These are phyloP conservation scores for Mycena sanguinolenta DNA, from an alignment of 768 basidiomycete genomes.

Conservation along the genomic window DNA sequence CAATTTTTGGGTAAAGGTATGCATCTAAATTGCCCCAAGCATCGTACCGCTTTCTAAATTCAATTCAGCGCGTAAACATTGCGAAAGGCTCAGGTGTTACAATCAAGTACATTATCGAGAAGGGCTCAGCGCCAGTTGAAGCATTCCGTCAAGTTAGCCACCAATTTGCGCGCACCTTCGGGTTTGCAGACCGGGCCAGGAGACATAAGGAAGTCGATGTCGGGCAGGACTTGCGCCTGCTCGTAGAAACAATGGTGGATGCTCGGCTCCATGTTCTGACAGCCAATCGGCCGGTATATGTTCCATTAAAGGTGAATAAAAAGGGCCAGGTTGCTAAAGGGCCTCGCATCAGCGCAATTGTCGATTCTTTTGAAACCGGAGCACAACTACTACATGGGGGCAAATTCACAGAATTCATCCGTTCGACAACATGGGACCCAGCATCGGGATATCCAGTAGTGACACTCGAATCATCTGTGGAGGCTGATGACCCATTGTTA, in stretches of 20 bases:
- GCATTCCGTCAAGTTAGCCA: conserved; percentile 21
- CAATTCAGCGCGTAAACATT: conserved; percentile 10
- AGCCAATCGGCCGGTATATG: too few species aligned
- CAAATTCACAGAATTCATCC: conserved; percentile 42
- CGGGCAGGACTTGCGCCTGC: conserved; percentile 33
- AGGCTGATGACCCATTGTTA: background rate
- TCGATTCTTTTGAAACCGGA: conserved; percentile 37
- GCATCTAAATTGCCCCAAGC: background rate
- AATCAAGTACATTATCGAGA: conserved; percentile 17
- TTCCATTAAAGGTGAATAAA: conserved; percentile 1
- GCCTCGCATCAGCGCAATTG: conserved; percentile 28
- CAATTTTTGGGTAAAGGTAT: conserved; percentile 44
- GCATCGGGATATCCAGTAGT: conserved; percentile 26
- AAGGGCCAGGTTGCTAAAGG: conserved; percentile 12
- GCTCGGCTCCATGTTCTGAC: conserved; percentile 6
- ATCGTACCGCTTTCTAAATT: background rate
- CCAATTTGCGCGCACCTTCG: conserved; percentile 20
- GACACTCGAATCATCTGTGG: background rate
- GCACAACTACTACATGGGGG: conserved; percentile 34
- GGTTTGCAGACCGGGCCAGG: too few species aligned
- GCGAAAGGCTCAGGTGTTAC: too few species aligned
- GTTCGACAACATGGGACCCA: conserved; percentile 41
- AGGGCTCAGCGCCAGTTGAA: conserved; percentile 12
- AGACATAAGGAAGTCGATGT: conserved; percentile 41
- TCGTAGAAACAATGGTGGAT: conserved; percentile 16